Conservation (phyloP, 768 basidiomycete species). For the Suillus placidus region DNA sequence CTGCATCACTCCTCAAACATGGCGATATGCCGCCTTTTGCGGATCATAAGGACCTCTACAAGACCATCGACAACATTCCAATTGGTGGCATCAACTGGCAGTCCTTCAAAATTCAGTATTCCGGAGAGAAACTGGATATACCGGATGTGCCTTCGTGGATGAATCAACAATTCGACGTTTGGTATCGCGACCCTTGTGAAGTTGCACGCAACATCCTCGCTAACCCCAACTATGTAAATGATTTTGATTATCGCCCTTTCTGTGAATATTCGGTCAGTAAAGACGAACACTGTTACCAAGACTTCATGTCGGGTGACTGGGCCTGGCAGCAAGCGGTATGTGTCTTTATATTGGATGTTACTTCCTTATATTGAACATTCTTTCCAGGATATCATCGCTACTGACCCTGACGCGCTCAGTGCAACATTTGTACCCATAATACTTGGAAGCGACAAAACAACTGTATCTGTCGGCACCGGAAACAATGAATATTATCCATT, state of each 20-base stretch:
- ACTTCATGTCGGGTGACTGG: slow-evolving; percentile 34
- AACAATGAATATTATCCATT: slow-evolving; percentile 16
- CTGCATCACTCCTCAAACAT: too few relatives aligned
- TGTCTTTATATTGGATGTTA: slow-evolving; percentile 7
- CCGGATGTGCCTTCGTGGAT: slow-evolving; percentile 29
- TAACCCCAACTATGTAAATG: slow-evolving; percentile 25
- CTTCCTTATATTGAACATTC: too few relatives aligned
- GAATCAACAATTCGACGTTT: slow-evolving; percentile 27
- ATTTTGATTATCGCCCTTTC: slow-evolving; percentile 24
- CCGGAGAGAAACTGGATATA: too few relatives aligned
- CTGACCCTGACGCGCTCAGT: background rate
- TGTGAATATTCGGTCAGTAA: slow-evolving; percentile 15
- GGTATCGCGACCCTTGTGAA: slow-evolving; percentile 24
- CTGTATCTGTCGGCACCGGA: slow-evolving; percentile 15
- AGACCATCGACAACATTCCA: too few relatives aligned
- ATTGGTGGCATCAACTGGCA: too few relatives aligned
- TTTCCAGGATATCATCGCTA: too few relatives aligned
- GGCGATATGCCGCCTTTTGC: too few relatives aligned
- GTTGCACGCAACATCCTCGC: slow-evolving; percentile 23
- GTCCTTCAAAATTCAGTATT: too few relatives aligned
- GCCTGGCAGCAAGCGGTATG: slow-evolving; percentile 34
- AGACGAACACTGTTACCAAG: slow-evolving; percentile 14
- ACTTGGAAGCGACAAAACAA: slow-evolving; percentile 18
- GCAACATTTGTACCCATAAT: slow-evolving; percentile 14
- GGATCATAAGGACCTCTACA: too few relatives aligned